A percentile compares a stretch with the other conserved stretches of the same genome.
These are phyloP conservation scores for Hura crepitans DNA, from an alignment of 441 rosid genomes.

Conservation along the genomic window DNA sequence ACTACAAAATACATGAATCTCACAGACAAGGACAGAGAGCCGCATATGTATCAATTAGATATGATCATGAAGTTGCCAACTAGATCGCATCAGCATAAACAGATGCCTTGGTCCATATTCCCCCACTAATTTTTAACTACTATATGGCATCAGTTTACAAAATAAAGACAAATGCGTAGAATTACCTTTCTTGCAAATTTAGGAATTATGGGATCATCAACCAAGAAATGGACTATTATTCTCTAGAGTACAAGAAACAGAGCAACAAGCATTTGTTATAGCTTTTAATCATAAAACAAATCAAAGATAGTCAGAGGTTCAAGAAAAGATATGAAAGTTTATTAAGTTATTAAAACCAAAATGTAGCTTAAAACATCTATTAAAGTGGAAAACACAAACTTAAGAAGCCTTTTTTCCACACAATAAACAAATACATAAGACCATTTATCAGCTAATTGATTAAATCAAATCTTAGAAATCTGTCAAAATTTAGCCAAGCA, in stretches of 20 bases:
- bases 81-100: not conserved
- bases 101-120: not conserved
- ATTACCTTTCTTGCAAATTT: not conserved
- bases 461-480: not conserved
- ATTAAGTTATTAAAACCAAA: not conserved
- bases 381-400: not conserved
- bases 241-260: not conserved
- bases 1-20: not conserved
- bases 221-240: not conserved
- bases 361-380: not conserved
- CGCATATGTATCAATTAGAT: not conserved
- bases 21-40: not conserved
- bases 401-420: not conserved
- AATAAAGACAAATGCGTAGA: not conserved
- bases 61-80: not conserved
- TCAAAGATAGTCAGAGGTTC: not conserved
- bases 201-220: not conserved
- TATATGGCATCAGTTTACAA: not conserved
- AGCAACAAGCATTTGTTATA: not conserved
- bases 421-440: not conserved
- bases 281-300: not conserved
- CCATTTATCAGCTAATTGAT: not conserved
- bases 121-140: not conserved
- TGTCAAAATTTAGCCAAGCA: not conserved
- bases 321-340: not conserved